Conservation (phyloP, 371 early-diverging fungal genomes). For the Mucor racemosus region DNA sequence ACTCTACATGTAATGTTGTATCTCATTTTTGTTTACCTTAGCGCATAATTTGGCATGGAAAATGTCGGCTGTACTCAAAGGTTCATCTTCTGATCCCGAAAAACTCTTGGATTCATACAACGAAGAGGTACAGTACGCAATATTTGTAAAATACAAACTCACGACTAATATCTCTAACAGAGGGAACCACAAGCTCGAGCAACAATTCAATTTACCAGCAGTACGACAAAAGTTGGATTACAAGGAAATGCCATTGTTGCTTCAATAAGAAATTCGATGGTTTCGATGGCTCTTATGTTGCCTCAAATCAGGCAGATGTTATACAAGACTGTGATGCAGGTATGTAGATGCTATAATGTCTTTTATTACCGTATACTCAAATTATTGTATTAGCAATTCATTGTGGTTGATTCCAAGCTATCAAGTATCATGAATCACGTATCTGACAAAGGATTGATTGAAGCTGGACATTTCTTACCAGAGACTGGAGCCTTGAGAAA, state of each 20-base stretch:
- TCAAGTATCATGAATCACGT: slow-evolving; percentile 12
- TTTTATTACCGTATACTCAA: not conserved
- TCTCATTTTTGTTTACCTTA: slow-evolving; percentile 3
- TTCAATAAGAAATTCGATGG: too few species aligned
- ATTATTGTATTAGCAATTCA: not conserved
- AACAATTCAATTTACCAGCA: not conserved
- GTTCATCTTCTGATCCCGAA: slow-evolving; percentile 30
- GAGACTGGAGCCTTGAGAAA: slow-evolving; percentile 14
- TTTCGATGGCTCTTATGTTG: too few species aligned
- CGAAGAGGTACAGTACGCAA: slow-evolving; percentile 31
- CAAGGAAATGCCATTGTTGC: too few species aligned
- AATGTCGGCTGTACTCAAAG: slow-evolving; percentile 40
- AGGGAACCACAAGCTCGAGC: slow-evolving; percentile 19
- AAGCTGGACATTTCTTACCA: slow-evolving; percentile 22
- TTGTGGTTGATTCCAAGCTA: slow-evolving; percentile 9
- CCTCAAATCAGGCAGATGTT: too few species aligned
- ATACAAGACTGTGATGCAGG: slow-evolving; percentile 20
- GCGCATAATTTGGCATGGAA: slow-evolving; percentile 55
- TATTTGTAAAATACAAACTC: not conserved
- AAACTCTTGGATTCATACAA: slow-evolving; percentile 38
- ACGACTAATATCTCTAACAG: not conserved
- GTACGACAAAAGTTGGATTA: too few species aligned
- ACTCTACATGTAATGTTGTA: not conserved
- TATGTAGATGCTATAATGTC: not conserved
- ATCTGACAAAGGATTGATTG: slow-evolving; percentile 19